Evolutionary conservation across 257 asterid species (phyloP), one percentile per base, ranked within the genome.

Genomic region (Paraleonurus japonicus): DNA sequence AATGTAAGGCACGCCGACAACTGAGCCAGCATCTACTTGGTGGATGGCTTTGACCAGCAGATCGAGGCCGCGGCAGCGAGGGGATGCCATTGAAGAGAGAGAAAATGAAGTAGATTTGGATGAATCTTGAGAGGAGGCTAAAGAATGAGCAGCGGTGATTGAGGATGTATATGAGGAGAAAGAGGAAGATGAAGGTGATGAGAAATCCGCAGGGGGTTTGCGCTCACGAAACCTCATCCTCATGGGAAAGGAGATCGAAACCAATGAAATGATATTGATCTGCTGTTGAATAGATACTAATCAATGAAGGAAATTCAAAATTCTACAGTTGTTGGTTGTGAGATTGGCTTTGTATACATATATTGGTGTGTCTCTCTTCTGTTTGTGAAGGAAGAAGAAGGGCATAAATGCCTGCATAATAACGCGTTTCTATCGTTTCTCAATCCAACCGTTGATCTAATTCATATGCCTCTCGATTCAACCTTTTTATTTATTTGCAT

Each of bases 21-120:
- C 79, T 3, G 97, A 91, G 3, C 97, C 96, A 5, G 81, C 87
- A 4, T 85, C 78, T 4, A 91, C 95, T 64, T 84, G 88, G 80
- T 86, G 82, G 68, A 91, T 89, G 65, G 97, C 97, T 73, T 89
- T 91, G 20, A 91, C 97, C 51, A 91, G 93, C 74, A 91, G 92
- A 89, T 91, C 91, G 72, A 91, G 96, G 48, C 97, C 97, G 50
- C 47, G 91, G 70, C 97, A 91, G 1, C 95, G 89, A 5, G 64
- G 78, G 12, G 75, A 16, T 10, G 83, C 9, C 15, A 63, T 15
- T 12, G 73, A 8, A 45, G 50, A 20, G 3, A 76, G 55, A 8
- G 87, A 64, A 58, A 23, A 70, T 0, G 77, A 76, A 2, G 16
- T 65, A 1, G 75, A 78, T 65, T 58, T 62, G 4, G 88, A 84